Evolutionary conservation across 257 asterid species (phyloP).

Genomic region (Hygrophila difformis): DNA sequence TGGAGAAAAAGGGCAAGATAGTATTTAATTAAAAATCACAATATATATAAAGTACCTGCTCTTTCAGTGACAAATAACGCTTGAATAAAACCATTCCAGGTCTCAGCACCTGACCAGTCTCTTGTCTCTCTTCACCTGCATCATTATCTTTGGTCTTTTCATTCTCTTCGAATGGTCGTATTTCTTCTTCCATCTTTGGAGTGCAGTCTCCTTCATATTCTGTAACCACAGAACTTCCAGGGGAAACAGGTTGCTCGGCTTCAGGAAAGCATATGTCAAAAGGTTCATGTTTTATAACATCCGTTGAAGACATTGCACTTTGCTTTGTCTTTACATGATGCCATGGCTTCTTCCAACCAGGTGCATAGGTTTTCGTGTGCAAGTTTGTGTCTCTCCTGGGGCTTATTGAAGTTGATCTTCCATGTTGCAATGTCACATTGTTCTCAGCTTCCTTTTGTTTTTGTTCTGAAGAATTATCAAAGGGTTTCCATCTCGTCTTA

Average conservation of each 20-base stretch:
- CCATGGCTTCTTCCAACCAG: neutral
- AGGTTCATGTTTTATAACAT: conserved; percentile 12
- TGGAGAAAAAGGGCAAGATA: neutral
- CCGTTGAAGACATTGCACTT: neutral
- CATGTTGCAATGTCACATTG: neutral
- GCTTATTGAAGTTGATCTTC: conserved; percentile 8
- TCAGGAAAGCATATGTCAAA: conserved; percentile 44
- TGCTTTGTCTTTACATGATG: conserved; percentile 9
- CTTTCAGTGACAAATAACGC: conserved; percentile 27
- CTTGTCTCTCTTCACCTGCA: neutral
- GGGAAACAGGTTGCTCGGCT: conserved; percentile 1
- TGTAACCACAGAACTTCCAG: neutral
- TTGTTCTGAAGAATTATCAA: conserved; percentile 12
- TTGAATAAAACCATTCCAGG: conserved; percentile 67
- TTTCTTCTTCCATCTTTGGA: neutral
- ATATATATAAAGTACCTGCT: conserved; percentile 34
- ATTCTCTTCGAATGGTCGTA: conserved; percentile 13
- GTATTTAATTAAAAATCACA: neutral
- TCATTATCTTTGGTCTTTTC: conserved; percentile 6
- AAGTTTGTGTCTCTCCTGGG: conserved; percentile 6
- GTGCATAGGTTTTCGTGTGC: conserved; percentile 17
- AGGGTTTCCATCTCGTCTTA: conserved; percentile 26
- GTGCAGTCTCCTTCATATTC: neutral
- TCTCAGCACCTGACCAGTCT: conserved; percentile 34
- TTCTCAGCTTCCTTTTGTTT: conserved; percentile 6